These are phyloP conservation scores for Rehmannia glutinosa DNA, from an alignment of 257 asterid species.

Conservation along the genomic window DNA sequence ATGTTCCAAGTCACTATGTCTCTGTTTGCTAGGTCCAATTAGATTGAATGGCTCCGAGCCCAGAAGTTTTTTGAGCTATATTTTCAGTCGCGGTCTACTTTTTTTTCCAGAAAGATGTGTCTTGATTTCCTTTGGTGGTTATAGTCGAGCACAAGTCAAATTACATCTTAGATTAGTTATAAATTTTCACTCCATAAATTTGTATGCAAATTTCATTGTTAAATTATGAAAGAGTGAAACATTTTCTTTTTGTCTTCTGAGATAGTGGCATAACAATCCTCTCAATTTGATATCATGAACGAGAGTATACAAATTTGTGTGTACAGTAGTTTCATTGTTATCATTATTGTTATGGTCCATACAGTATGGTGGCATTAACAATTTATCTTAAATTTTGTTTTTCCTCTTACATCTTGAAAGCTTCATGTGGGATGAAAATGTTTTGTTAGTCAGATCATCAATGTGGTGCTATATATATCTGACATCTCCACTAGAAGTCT, in stretches of 20 bases:
- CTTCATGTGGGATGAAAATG: not conserved
- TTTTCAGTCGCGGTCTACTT: slow-evolving; percentile 5
- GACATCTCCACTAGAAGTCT: slow-evolving; percentile 1
- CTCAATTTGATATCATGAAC: not conserved
- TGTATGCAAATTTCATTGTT: not conserved
- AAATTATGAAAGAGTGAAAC: not conserved
- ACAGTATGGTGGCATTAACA: not conserved
- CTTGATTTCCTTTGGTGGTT: slow-evolving; percentile 14
- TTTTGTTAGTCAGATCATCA: not conserved
- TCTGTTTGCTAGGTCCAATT: not conserved
- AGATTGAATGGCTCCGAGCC: not conserved
- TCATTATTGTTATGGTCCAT: not conserved
- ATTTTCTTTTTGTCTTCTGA: not conserved
- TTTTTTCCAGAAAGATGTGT: not conserved
- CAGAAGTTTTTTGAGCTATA: not conserved
- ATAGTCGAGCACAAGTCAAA: slow-evolving; percentile 9
- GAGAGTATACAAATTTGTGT: not conserved
- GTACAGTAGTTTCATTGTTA: not conserved
- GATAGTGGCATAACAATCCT: not conserved
- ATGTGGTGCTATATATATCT: not conserved
- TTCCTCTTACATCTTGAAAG: slow-evolving; percentile 13
- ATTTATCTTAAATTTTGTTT: not conserved
- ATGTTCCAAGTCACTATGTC: not conserved
- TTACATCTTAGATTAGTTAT: not conserved
- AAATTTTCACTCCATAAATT: not conserved